Percentiles rank a stretch among this genome's conserved stretches.
Evolutionary conservation across 768 basidiomycete genomes (phyloP).

Genomic region (Pholiota microspora): DNA sequence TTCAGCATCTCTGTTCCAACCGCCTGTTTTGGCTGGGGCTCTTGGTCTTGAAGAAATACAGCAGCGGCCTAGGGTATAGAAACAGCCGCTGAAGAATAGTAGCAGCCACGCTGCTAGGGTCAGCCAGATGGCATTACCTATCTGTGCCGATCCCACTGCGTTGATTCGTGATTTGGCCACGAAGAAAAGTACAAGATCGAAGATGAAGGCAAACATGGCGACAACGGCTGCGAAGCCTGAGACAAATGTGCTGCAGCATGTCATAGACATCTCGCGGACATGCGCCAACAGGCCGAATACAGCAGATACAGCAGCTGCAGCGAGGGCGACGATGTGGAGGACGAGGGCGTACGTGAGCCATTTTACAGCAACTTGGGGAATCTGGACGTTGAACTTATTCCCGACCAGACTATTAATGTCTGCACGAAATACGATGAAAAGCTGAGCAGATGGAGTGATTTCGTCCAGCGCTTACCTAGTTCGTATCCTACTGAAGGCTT

Average conservation of each 20-base stretch:
- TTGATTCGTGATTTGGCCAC: slow-evolving; percentile 85
- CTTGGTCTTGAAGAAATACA: slow-evolving; percentile 59
- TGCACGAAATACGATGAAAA: slow-evolving; percentile 25
- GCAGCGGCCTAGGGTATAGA: slow-evolving; percentile 82
- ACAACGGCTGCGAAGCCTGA: slow-evolving; percentile 79
- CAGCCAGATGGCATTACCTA: slow-evolving; percentile 91
- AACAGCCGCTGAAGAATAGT: slow-evolving; percentile 88
- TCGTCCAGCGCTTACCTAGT: slow-evolving; percentile 58
- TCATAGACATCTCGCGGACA: slow-evolving; percentile 83
- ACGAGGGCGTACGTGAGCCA: slow-evolving; percentile 95
- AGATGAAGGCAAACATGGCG: slow-evolving; percentile 85
- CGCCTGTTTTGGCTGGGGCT: slow-evolving; percentile 31
- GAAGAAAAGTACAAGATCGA: slow-evolving; percentile 91
- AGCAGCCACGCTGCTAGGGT: slow-evolving; percentile 84
- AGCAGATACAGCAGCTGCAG: slow-evolving; percentile 64
- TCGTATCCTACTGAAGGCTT: slow-evolving; percentile 83
- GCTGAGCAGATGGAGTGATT: not conserved
- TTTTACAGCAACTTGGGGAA: slow-evolving; percentile 83
- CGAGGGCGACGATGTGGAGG: slow-evolving; percentile 87
- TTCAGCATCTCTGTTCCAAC: slow-evolving; percentile 31
- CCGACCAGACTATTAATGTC: slow-evolving; percentile 84
- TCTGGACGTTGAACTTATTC: slow-evolving; percentile 59
- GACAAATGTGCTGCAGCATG: slow-evolving; percentile 77
- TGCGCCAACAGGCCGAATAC: slow-evolving; percentile 88
- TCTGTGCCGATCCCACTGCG: slow-evolving; percentile 69